These are phyloP conservation scores for Elsinoe necatrix DNA, from an alignment of 2,329 filamentous ascomycete genomes.

Conservation along the genomic window DNA sequence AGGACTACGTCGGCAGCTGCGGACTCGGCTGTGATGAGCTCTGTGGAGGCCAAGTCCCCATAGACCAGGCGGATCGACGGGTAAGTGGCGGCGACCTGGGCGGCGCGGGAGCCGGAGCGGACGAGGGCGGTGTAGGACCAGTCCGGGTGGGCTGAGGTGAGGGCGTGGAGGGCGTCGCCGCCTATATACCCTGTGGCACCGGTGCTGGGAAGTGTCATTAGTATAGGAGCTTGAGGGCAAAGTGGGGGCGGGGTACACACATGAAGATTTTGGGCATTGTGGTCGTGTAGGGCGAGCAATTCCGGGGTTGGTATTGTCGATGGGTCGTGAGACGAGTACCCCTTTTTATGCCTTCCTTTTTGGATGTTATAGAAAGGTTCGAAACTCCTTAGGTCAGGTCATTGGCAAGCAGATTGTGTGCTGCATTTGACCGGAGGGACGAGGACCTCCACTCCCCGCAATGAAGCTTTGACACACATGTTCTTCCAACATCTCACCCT, in stretches of 20 bases:
- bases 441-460: neutral
- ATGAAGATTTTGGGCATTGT: constrained; percentile 6
- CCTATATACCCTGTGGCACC: constrained; percentile 35
- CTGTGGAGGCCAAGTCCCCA: constrained; percentile 41
- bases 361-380: neutral
- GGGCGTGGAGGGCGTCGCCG: constrained; percentile 38
- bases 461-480: neutral
- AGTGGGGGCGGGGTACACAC: neutral
- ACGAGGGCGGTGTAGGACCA: constrained; percentile 43
- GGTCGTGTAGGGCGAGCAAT: neutral
- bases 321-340: no score
- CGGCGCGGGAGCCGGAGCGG: constrained; percentile 29
- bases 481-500: neutral
- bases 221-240: neutral
- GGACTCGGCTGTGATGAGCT: constrained; percentile 40
- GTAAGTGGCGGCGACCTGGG: constrained; percentile 25
- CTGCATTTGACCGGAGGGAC: neutral
- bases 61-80: constrained; percentile 43
- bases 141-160: constrained; percentile 42
- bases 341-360: neutral
- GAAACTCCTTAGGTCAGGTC: neutral
- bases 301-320: neutral
- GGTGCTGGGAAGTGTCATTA: neutral
- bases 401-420: neutral
- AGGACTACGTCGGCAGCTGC: constrained; percentile 46